A percentile compares a stretch with the other conserved stretches of the same genome.
Conservation (phyloP, 202 grass and related monocot genomes). For the Setaria viridis region DNA sequence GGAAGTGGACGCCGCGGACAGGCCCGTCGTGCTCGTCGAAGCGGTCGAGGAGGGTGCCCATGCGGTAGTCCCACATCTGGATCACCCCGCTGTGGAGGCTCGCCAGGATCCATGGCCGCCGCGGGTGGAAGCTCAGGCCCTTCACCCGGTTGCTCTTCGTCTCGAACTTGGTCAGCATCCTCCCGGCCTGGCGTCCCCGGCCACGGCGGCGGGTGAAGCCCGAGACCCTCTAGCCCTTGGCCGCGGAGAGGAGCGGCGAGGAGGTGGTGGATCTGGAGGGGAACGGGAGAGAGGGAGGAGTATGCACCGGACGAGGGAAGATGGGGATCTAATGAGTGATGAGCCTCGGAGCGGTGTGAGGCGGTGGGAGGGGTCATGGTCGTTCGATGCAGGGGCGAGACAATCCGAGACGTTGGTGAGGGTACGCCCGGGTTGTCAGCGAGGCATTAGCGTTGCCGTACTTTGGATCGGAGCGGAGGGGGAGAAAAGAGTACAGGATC, state of each 20-base stretch:
- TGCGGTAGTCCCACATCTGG: slow-evolving; percentile 99
- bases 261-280: slow-evolving; percentile 47
- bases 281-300: neutral
- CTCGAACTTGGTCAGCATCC: slow-evolving; percentile 99
- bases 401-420: slow-evolving; percentile 35
- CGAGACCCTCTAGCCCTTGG: slow-evolving; percentile 21
- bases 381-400: neutral
- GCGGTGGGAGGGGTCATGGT: neutral
- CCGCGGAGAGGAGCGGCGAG: slow-evolving; percentile 33
- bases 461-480: too few species aligned
- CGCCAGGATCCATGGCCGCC: slow-evolving; percentile 95
- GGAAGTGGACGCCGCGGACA: slow-evolving; percentile 94
- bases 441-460: neutral
- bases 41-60: slow-evolving; percentile 96
- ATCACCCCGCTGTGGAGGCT: slow-evolving; percentile 96
- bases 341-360: slow-evolving; percentile 27
- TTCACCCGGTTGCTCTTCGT: slow-evolving; percentile 99
- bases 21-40: slow-evolving; percentile 97
- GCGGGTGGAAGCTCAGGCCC: slow-evolving; percentile 95
- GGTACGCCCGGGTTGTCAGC: slow-evolving; percentile 17
- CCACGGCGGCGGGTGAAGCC: slow-evolving; percentile 11
- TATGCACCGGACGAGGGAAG: slow-evolving; percentile 33
- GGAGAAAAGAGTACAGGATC: too few species aligned
- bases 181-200: slow-evolving; percentile 38
- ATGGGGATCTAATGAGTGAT: slow-evolving; percentile 36